These are phyloP conservation scores for Teratosphaeriaceae sp. DNA, from an alignment of 2,329 filamentous ascomycete genomes.

Conservation along the genomic window DNA sequence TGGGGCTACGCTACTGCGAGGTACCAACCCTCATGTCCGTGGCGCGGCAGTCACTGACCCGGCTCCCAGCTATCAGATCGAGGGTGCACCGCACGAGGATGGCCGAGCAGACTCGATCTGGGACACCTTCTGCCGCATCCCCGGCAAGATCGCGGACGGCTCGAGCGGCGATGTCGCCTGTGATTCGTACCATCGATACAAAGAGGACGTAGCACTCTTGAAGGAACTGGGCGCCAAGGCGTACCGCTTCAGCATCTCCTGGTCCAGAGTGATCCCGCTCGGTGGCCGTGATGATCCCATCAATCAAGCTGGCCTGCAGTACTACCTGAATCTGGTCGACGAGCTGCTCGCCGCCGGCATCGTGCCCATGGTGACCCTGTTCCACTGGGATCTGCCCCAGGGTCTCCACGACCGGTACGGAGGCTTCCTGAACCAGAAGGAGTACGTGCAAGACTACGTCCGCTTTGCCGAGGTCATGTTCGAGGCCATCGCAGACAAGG, in stretches of 20 bases:
- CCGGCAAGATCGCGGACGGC: constrained; percentile 76
- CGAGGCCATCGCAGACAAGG: constrained; percentile 62
- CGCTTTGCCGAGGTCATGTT: constrained; percentile 73
- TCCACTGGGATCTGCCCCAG: constrained; percentile 84
- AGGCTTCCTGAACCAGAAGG: constrained; percentile 70
- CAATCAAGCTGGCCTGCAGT: constrained; percentile 69
- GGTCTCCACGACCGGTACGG: constrained; percentile 73
- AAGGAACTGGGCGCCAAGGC: constrained; percentile 65
- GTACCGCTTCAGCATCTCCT: constrained; percentile 82
- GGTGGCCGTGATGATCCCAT: constrained; percentile 75
- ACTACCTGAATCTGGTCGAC: constrained; percentile 74
- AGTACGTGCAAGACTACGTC: constrained; percentile 77
- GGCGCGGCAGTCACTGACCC: constrained; percentile 22
- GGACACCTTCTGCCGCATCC: constrained; percentile 78
- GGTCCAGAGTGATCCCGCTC: constrained; percentile 77
- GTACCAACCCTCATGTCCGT: too few species aligned
- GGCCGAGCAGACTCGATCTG: constrained; percentile 79
- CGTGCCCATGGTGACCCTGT: constrained; percentile 72
- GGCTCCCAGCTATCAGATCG: constrained; percentile 71
- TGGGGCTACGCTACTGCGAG: constrained; percentile 74
- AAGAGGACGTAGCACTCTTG: constrained; percentile 69
- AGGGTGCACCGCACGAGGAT: constrained; percentile 67
- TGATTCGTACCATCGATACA: constrained; percentile 77
- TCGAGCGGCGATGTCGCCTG: constrained; percentile 71
- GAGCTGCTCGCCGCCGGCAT: constrained; percentile 71